Evolutionary conservation across 2,329 filamentous ascomycete genomes (phyloP), one percentile per base, ranked within the genome.

Genomic region (Monilinia vaccinii-corymbosi): DNA sequence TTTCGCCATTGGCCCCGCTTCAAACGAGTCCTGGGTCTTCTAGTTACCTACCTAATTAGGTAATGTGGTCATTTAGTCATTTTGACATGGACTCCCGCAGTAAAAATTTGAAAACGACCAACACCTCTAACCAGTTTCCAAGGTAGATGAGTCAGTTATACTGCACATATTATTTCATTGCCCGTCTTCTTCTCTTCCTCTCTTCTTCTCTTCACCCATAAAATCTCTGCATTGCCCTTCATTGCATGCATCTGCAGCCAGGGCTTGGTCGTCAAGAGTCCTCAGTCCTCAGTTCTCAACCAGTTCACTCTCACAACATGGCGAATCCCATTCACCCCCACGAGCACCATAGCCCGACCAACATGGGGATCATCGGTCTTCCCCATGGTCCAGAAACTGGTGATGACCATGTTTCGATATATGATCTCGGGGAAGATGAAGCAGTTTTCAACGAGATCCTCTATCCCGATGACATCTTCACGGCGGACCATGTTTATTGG

Each of bases 381-480:
- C 71, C 71, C 55, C 70, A 71, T 51, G 70, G 70, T 36, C 69
- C 71, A 2, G 71, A 71, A 51, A 72, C 68, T 0, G 69, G 71
- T 13, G 68, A 68, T 28, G 68, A 71, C 36, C 64, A 68, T 52
- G 65, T 48, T 10, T 65, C 64, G 2, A 58, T 65, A 47, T 65
- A 66, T 58, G 61, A 65, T 23, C 42, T 60, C 3, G 55, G 57
- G 7, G 57, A 62, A 61, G 85, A 88, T 71, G 77, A 78, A 63
- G 78, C 77, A 46, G 80, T 86, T 68, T 96, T 97, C 77, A 81
- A 87, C 69, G 83, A 87, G 66, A 78, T 97, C 61, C 88, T 95
- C 60, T 88, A 89, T 59, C 93, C 93, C 2, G 89, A 95, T 71
- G 93, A 97, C 76, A 88, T 85, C 64, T 97, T 93, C 76, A 89